Evolutionary conservation across 2,329 filamentous ascomycete species (phyloP).

Genomic region (Pleochaeta shiraiana): DNA sequence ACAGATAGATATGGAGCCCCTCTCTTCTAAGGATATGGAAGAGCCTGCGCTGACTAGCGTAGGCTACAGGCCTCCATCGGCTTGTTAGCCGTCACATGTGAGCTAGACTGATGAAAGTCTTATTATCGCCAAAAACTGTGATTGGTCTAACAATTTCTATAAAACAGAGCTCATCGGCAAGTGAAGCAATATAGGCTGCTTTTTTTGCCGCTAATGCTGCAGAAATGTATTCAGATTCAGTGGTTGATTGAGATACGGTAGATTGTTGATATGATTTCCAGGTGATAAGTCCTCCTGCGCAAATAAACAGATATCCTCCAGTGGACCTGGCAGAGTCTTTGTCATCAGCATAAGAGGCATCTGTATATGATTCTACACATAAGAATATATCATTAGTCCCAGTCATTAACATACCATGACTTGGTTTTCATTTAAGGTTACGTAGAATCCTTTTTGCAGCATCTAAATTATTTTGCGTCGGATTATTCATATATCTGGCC

Average conservation of each 20-base stretch:
- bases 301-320: background rate
- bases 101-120: background rate
- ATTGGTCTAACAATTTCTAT: background rate
- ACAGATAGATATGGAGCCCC: too few relatives aligned
- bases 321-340: background rate
- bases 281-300: background rate
- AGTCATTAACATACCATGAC: background rate
- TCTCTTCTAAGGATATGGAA: too few relatives aligned
- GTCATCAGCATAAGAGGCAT: constrained; percentile 1
- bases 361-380: background rate
- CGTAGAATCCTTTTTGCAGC: constrained; percentile 1
- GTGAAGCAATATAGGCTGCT: background rate
- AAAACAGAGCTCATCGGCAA: background rate
- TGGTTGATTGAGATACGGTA: background rate
- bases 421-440: background rate
- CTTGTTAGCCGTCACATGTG: too few relatives aligned
- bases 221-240: constrained; percentile 5
- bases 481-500: constrained; percentile 4
- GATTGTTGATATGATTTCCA: background rate
- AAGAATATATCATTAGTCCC: background rate
- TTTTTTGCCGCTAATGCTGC: background rate
- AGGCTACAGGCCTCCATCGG: too few relatives aligned
- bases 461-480: constrained; percentile 1
- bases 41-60: too few relatives aligned
- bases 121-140: background rate